These are phyloP conservation scores for Raddia guianensis DNA, from an alignment of 176 grass and related monocot genomes.

Conservation along the genomic window DNA sequence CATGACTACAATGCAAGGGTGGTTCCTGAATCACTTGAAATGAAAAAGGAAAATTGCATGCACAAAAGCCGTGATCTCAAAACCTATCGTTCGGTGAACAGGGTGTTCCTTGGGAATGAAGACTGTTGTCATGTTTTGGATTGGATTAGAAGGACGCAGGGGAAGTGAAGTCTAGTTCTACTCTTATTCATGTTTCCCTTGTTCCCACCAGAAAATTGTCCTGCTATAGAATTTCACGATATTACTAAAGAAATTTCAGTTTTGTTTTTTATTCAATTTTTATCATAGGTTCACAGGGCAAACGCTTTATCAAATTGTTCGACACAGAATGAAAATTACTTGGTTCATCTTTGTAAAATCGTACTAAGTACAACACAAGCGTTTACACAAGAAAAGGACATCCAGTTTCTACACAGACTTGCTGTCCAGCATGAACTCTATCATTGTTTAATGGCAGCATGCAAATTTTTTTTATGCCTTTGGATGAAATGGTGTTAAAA, in stretches of 20 bases:
- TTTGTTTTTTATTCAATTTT: constrained; percentile 6
- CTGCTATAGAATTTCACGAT: background rate
- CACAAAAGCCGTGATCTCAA: constrained; percentile 57
- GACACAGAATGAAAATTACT: constrained; percentile 23
- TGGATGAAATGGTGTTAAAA: constrained; percentile 13
- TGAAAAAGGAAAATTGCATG: constrained; percentile 59
- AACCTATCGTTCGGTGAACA: constrained; percentile 60
- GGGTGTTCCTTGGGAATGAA: constrained; percentile 58
- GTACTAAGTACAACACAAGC: too few relatives aligned
- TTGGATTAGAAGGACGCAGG: constrained; percentile 72
- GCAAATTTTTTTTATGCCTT: background rate
- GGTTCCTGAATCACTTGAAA: constrained; percentile 62
- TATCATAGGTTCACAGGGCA: constrained; percentile 11
- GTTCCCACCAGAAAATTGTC: constrained; percentile 6
- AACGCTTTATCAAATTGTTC: background rate
- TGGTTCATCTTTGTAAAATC: background rate
- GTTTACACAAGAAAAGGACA: too few relatives aligned
- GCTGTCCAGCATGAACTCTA: background rate
- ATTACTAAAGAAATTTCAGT: background rate
- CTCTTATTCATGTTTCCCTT: background rate
- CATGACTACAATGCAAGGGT: constrained; percentile 31
- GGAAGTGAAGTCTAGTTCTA: constrained; percentile 24
- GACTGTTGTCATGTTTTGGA: constrained; percentile 58
- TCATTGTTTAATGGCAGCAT: background rate
- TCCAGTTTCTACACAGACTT: background rate